phyloP scores from a whole-genome alignment of 305 asterid genomes.

The Fraxinus nigra region DNA sequence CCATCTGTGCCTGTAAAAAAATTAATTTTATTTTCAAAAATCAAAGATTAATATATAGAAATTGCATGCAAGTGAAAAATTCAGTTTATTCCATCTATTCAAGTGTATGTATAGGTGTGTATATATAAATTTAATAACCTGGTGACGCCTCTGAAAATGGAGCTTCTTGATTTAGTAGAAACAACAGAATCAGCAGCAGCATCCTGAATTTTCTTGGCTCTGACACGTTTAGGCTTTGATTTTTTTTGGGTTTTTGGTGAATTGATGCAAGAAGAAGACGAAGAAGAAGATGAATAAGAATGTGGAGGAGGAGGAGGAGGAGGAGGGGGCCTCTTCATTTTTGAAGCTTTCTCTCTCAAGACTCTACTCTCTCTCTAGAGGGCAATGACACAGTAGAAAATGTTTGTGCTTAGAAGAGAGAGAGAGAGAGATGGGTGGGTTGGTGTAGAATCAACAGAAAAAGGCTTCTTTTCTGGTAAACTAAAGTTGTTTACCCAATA shows the following conservation, averaged over 20 bases:
- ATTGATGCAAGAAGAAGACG: slow-evolving; percentile 58
- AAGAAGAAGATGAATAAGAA: slow-evolving; percentile 44
- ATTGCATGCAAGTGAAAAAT: slow-evolving; percentile 47
- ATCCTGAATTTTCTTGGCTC: slow-evolving; percentile 33
- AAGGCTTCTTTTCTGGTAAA: slow-evolving; percentile 43
- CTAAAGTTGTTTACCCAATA: slow-evolving; percentile 67
- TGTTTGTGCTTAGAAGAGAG: neutral
- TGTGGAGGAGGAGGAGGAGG: neutral
- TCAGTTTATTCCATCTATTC: neutral
- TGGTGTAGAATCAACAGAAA: slow-evolving; percentile 43
- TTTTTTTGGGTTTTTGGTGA: slow-evolving; percentile 25
- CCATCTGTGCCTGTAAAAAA: slow-evolving; percentile 70
- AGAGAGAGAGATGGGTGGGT: slow-evolving; percentile 22
- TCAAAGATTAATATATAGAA: neutral
- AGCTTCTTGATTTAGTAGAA: slow-evolving; percentile 67
- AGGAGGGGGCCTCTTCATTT: slow-evolving; percentile 46
- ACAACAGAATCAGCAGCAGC: slow-evolving; percentile 33
- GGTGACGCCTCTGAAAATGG: slow-evolving; percentile 88
- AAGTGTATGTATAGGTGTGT: neutral
- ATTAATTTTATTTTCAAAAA: neutral
- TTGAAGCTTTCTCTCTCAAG: neutral
- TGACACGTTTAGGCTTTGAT: slow-evolving; percentile 30
- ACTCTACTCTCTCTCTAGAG: slow-evolving; percentile 16
- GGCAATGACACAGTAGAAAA: neutral
- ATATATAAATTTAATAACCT: slow-evolving; percentile 37